Percentiles rank a stretch among this genome's conserved stretches.
Evolutionary conservation across 106 monocot genomes (phyloP).

Genomic region (Allium sativum): DNA sequence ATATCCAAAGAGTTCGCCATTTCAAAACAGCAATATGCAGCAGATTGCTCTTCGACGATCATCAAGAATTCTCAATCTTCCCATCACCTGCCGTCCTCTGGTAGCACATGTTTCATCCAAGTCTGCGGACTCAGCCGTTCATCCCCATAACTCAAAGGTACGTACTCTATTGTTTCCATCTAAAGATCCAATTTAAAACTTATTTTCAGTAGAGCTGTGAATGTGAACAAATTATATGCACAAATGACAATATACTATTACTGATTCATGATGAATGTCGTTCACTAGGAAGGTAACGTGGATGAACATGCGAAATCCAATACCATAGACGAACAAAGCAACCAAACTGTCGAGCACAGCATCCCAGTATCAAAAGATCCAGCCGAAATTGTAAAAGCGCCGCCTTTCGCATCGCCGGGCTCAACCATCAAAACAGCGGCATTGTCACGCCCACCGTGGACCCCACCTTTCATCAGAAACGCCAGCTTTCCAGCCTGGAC

Average conservation of each 20-base stretch:
- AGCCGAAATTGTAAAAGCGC: not conserved
- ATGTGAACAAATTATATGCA: too few relatives aligned
- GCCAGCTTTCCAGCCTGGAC: conserved; percentile 14
- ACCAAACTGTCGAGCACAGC: not conserved
- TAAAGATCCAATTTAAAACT: too few relatives aligned
- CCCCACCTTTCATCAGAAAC: conserved; percentile 45
- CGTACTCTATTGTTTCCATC: not conserved
- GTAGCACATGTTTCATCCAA: conserved; percentile 2
- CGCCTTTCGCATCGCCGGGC: conserved; percentile 29
- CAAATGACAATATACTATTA: too few relatives aligned
- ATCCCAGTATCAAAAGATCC: not conserved
- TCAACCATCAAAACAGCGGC: conserved; percentile 16
- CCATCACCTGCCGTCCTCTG: not conserved
- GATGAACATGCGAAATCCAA: not conserved
- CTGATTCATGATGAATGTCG: too few relatives aligned
- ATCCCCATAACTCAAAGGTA: not conserved
- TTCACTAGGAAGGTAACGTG: too few relatives aligned
- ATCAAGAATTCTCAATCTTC: too few relatives aligned
- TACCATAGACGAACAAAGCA: not conserved
- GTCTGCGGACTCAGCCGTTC: not conserved
- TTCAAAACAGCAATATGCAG: too few relatives aligned
- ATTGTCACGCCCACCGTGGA: conserved; percentile 9
- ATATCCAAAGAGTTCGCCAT: too few relatives aligned
- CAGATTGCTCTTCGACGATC: too few relatives aligned
- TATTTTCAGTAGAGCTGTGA: too few relatives aligned